Evolutionary conservation across 495 filamentous ascomycete species (phyloP), one percentile per base, ranked within the genome.

Genomic region (Penicillium paradoxum): DNA sequence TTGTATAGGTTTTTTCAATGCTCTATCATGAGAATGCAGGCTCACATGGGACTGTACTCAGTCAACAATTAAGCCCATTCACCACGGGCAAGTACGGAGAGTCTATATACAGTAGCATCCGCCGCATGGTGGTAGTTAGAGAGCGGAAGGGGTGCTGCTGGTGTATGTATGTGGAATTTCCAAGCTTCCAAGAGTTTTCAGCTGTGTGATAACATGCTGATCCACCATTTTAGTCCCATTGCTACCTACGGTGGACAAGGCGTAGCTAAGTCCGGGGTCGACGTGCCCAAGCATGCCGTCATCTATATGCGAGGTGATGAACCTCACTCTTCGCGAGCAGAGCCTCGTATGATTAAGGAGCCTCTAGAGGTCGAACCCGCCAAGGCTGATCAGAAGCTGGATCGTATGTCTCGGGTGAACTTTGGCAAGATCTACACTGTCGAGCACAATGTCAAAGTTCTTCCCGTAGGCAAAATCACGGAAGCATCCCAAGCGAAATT

Each of bases 341-440:
- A 73, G 53, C 56, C 62, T 3, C 38, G 18, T 15, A 63, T 73
- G 64, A 54, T 43, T 4, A 74, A 74, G 47, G 49, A 58, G 14
- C 63, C 71, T 13, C 13, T 74, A 4, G 63, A 62, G 19, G 60
- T 74, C 17, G 45, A 41, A 18, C 66, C 68, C 2, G 52, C 42
- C 1, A 54, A 22, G 18, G 49, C 48, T 8, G 57, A 64, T 8
- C 47, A 61, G 39, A 65, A 52, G 22, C 52, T 79, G 3, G 67
- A 79, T 41, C 5, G 36, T 0, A 67, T 68, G 59, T 78, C 75
- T 1, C 61, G 74, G 6, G 39, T 79, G 17, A 77, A 79, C 40
- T 78, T 73, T 44, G 71, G 65, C 13, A 79, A 79, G 41, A 53
- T 70, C 3, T 72, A 79, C 56, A 73, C 76, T 1, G 73, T 76